Percentiles rank a stretch among this genome's conserved stretches.
phyloP scores from a whole-genome alignment of 2,329 filamentous ascomycete species.

The Xylaria sp. region DNA sequence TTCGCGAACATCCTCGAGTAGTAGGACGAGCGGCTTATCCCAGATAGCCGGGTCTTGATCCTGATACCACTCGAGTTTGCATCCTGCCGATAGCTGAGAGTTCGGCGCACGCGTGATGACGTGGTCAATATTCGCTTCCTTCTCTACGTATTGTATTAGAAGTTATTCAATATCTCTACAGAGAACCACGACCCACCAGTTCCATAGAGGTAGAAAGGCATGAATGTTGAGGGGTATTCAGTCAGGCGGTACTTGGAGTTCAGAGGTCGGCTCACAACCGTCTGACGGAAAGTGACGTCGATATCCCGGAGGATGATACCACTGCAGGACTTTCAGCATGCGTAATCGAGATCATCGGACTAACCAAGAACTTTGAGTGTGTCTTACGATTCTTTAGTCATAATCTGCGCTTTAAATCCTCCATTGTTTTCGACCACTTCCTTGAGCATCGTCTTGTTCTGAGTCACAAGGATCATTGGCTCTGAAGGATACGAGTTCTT shows the following conservation, averaged over 20 bases:
- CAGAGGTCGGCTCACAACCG: slow-evolving; percentile 51
- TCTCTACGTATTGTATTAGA: slow-evolving; percentile 28
- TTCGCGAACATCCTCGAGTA: slow-evolving; percentile 50
- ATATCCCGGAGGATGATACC: slow-evolving; percentile 44
- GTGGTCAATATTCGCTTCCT: slow-evolving; percentile 55
- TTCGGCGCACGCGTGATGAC: slow-evolving; percentile 57
- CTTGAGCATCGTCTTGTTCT: slow-evolving; percentile 42
- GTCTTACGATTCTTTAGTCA: slow-evolving; percentile 47
- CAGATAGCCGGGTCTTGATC: slow-evolving; percentile 31
- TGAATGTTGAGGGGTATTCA: slow-evolving; percentile 51
- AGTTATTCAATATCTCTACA: neutral
- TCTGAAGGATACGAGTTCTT: slow-evolving; percentile 44
- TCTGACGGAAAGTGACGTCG: slow-evolving; percentile 39
- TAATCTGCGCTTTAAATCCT: slow-evolving; percentile 46
- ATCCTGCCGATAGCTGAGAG: slow-evolving; percentile 50
- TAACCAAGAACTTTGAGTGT: neutral
- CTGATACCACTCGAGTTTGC: slow-evolving; percentile 34
- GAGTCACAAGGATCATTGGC: slow-evolving; percentile 46
- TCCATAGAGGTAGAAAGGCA: slow-evolving; percentile 60
- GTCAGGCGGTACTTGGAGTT: slow-evolving; percentile 50
- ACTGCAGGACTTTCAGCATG: slow-evolving; percentile 24
- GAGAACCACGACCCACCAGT: slow-evolving; percentile 32
- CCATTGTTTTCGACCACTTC: slow-evolving; percentile 41
- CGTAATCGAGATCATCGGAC: neutral
- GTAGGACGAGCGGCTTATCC: slow-evolving; percentile 45